Evolutionary conservation across 768 basidiomycete genomes (phyloP), one percentile per base, ranked within the genome.

Genomic region (Lactarius quietus): DNA sequence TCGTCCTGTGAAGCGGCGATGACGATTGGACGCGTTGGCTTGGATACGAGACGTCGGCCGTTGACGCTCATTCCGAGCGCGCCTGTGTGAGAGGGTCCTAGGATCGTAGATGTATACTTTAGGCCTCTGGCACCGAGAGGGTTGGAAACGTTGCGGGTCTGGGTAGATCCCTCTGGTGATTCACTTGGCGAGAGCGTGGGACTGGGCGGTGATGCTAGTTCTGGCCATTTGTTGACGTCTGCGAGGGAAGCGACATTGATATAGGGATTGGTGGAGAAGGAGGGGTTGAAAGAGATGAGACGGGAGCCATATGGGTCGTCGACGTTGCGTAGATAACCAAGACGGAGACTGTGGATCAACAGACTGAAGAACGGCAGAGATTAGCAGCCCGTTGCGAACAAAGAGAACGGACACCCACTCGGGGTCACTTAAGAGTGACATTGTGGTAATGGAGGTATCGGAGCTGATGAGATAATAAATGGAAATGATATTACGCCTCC

Each of bases 61-160:
- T 83, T 77, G 3, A 93, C 88, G 28, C 94, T 81, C 76, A 95
- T 82, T 0, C 95, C 95, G 1, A 89, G 73, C 0, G 83, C 90
- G 5, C 91, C 92, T 0, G 84, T 81, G 29, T 85, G 81, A 5
- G 82, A 82, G 14, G 78, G 78, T 4, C 87, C 92, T 82, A 95
- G 87, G 72, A 97, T 96, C 3, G 95, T 97, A 71, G 89, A 86
- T 7, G 92, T 90, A 75, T 95, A 89, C 72, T 89, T 91, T 68
- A 97, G 81, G 17, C 83, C 72, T 14, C 80, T 75, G 69, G 84
- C 73, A 71, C 87, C 74, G 75, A 84, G 75, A 77, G 81, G 69
- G 75, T 82, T 69, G 73, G 78, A 55, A 43, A 72, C 63, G 57
- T 65, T 69, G 38, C 66, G 57, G 12, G 69, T 28, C 18, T 69